Evolutionary conservation across 306 rosid genomes (phyloP).

Genomic region (Myrica gale): DNA sequence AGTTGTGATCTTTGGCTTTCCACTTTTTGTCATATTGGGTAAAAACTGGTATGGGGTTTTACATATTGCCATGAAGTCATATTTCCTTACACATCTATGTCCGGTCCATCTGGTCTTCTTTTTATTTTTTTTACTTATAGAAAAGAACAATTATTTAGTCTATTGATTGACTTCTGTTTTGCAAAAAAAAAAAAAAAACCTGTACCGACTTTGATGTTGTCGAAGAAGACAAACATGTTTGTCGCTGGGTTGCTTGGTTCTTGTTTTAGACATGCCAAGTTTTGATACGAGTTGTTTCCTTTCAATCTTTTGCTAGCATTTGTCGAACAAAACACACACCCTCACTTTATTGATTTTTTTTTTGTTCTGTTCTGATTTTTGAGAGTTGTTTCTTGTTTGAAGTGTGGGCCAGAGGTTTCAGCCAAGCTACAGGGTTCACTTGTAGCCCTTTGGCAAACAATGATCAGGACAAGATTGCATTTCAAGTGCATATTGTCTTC

Average conservation of each 20-base stretch:
- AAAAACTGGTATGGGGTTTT: not conserved
- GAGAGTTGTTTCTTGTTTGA: not conserved
- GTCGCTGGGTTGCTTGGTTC: not conserved
- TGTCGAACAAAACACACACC: not conserved
- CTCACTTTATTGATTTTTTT: too few species aligned
- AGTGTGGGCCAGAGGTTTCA: not conserved
- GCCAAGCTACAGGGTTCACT: not conserved
- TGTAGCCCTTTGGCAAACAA: not conserved
- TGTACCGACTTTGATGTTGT: not conserved
- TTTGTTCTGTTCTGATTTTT: not conserved
- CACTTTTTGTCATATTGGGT: not conserved
- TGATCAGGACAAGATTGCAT: not conserved
- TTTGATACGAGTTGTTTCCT: not conserved
- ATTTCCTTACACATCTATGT: not conserved
- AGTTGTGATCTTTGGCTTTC: slow-evolving; percentile 29
- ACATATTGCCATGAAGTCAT: not conserved
- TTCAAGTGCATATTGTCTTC: not conserved
- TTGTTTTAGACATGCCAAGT: not conserved
- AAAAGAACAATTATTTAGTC: not conserved
- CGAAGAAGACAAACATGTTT: too few species aligned
- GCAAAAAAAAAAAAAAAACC: not conserved
- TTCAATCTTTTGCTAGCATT: not conserved
- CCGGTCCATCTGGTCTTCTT: not conserved
- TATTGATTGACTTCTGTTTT: not conserved
- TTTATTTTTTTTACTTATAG: not conserved